Conservation (phyloP, 306 rosid genomes). For the Pyrus bretschneideri region DNA sequence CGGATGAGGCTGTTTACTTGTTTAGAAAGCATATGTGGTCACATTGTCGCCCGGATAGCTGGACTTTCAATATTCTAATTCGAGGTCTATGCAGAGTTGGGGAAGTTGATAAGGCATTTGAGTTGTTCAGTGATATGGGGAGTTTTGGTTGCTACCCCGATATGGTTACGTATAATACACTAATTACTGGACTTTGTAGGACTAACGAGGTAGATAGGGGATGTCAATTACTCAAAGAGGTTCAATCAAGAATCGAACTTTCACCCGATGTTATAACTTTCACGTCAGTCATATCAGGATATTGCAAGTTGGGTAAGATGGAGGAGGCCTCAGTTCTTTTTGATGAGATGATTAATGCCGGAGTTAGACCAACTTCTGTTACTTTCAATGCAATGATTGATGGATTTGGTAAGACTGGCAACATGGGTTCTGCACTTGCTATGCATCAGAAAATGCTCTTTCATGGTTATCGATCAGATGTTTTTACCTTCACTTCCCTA, state of each 20-base stretch:
- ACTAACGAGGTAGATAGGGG: conserved; percentile 51
- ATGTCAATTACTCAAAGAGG: conserved; percentile 36
- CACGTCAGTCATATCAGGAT: conserved; percentile 66
- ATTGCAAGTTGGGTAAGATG: conserved; percentile 59
- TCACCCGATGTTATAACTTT: conserved; percentile 55
- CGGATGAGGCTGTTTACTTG: conserved; percentile 52
- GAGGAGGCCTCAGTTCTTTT: conserved; percentile 50
- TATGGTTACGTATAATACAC: conserved; percentile 57
- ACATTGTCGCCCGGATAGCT: conserved; percentile 34
- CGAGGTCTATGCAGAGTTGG: conserved; percentile 57
- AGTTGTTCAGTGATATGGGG: conserved; percentile 49
- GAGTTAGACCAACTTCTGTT: conserved; percentile 46
- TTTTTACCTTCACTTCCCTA: conserved; percentile 63
- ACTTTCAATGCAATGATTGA: conserved; percentile 64
- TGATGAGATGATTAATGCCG: conserved; percentile 47
- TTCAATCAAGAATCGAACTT: conserved; percentile 29
- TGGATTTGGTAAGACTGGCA: conserved; percentile 65
- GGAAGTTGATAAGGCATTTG: conserved; percentile 47
- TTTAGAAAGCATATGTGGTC: conserved; percentile 50
- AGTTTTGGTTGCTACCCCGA: conserved; percentile 67
- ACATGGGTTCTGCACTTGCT: conserved; percentile 49
- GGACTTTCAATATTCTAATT: conserved; percentile 68
- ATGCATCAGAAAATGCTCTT: conserved; percentile 46
- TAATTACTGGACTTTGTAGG: conserved; percentile 72
- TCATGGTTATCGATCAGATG: conserved; percentile 53